Conservation (phyloP, 352 stramenopile genomes). For the Achlya hypogyna region DNA sequence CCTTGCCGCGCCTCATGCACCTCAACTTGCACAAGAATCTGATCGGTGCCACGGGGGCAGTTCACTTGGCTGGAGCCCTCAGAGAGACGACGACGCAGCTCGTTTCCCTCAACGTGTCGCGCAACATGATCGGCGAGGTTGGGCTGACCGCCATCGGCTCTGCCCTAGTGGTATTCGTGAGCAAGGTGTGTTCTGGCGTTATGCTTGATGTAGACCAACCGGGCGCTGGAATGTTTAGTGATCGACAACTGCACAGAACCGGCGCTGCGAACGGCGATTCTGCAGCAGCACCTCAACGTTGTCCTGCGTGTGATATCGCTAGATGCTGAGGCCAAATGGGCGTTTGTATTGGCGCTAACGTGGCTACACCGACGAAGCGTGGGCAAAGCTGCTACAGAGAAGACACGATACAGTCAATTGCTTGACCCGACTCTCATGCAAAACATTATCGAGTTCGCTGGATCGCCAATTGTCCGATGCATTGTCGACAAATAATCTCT, state of each 20-base stretch:
- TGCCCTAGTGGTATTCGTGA: neutral
- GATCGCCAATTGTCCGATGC: too few relatives aligned
- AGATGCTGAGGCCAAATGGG: neutral
- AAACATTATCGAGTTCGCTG: neutral
- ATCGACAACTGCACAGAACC: neutral
- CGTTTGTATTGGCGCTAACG: neutral
- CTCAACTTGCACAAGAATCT: conserved; percentile 4
- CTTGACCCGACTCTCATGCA: neutral
- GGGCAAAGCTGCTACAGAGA: neutral
- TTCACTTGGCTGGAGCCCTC: neutral
- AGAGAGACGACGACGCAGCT: neutral
- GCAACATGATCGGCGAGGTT: neutral
- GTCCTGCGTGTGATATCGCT: neutral
- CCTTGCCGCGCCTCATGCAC: neutral
- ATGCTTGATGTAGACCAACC: neutral
- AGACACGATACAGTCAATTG: neutral
- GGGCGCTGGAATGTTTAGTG: neutral
- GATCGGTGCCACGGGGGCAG: neutral
- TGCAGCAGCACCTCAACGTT: neutral
- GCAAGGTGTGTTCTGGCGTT: neutral
- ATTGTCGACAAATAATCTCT: too few relatives aligned
- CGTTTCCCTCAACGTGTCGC: neutral
- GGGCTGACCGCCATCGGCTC: neutral
- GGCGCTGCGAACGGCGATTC: neutral
- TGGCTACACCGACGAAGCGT: neutral